phyloP scores from a whole-genome alignment of 2,329 filamentous ascomycete species.

The Torrubiella hemipterigena region DNA sequence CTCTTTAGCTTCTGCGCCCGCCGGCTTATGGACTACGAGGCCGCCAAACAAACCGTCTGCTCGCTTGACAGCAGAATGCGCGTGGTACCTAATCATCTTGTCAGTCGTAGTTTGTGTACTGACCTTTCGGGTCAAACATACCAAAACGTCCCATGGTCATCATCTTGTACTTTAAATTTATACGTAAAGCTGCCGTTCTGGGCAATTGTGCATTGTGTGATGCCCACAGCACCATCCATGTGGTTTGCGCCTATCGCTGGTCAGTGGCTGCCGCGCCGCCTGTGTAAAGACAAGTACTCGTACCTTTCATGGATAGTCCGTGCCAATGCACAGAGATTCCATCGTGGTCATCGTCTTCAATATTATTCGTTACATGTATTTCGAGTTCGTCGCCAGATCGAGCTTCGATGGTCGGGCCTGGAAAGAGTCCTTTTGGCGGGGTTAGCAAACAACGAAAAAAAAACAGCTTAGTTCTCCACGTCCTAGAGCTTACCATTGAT shows the following conservation, averaged over 20 bases:
- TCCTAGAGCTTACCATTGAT: conserved; percentile 28
- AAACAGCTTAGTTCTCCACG: too few relatives aligned
- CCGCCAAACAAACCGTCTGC: conserved; percentile 9
- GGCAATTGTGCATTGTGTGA: conserved; percentile 37
- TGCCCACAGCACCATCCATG: conserved; percentile 48
- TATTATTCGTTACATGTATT: conserved; percentile 25
- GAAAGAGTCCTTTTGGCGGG: conserved; percentile 27
- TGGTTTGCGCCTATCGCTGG: conserved; percentile 26
- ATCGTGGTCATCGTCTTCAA: conserved; percentile 16
- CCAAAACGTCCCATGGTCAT: conserved; percentile 6
- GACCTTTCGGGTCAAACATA: background rate
- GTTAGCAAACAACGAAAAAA: too few relatives aligned
- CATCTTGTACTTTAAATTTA: conserved; percentile 7
- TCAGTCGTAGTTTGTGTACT: too few relatives aligned
- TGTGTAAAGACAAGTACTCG: background rate
- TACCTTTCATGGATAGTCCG: conserved; percentile 50
- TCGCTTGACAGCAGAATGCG: conserved; percentile 7
- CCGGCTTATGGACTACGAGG: conserved; percentile 6
- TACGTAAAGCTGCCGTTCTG: conserved; percentile 43
- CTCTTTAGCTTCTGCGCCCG: background rate
- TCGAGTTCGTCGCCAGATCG: conserved; percentile 29
- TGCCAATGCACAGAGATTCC: conserved; percentile 55
- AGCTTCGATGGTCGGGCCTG: conserved; percentile 31
- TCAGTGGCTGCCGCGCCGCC: background rate
- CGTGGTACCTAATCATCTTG: conserved; percentile 30